phyloP scores from a whole-genome alignment of 352 stramenopile species.

The Phytophthora meadii region DNA sequence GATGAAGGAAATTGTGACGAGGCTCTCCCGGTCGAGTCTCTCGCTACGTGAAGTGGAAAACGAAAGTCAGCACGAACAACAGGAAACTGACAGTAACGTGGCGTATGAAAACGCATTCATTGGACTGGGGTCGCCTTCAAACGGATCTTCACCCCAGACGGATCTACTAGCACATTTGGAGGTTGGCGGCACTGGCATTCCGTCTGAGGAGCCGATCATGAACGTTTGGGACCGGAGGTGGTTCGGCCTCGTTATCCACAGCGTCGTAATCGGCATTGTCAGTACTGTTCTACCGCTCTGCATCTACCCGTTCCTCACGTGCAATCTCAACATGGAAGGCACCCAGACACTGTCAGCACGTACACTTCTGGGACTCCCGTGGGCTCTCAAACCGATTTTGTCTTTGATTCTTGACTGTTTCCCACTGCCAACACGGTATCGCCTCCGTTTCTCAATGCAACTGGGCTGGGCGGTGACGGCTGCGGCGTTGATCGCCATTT shows the following conservation, averaged over 20 bases:
- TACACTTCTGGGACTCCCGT: conserved; percentile 54
- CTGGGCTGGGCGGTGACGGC: conserved; percentile 53
- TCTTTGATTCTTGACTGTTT: conserved; percentile 38
- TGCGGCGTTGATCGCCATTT: conserved; percentile 35
- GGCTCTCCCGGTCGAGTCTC: conserved; percentile 10
- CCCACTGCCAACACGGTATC: conserved; percentile 24
- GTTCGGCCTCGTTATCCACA: conserved; percentile 58
- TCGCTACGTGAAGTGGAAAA: conserved; percentile 2
- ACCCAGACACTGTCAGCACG: conserved; percentile 60
- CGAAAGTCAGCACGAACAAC: conserved; percentile 2
- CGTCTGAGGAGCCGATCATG: conserved; percentile 1
- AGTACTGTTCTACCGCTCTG: conserved; percentile 56
- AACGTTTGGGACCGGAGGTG: conserved; percentile 43
- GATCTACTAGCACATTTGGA: conserved; percentile 7
- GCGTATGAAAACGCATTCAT: conserved; percentile 2
- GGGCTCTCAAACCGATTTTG: conserved; percentile 57
- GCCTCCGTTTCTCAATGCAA: conserved; percentile 37
- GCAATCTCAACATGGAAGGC: conserved; percentile 73
- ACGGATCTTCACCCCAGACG: background rate
- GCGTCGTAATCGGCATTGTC: conserved; percentile 51
- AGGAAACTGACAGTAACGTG: background rate
- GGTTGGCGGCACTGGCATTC: background rate
- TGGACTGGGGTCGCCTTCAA: background rate
- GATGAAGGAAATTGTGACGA: conserved; percentile 10
- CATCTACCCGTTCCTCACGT: conserved; percentile 67